Conservation (phyloP, 1,139 yeast species). For the Kurtzmaniella quercitrusa region DNA sequence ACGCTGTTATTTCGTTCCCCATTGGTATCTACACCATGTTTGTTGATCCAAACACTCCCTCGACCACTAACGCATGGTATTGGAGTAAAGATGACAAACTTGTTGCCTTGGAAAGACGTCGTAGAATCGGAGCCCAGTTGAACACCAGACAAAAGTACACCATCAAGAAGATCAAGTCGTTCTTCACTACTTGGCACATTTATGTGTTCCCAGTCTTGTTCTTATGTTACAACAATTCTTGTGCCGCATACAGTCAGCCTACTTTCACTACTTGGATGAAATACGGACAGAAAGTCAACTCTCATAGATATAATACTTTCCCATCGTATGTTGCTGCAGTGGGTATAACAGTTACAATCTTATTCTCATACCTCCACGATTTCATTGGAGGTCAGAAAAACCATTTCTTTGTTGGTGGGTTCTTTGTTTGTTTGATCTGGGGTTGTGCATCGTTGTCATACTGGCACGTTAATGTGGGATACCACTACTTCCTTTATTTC, state of each 20-base stretch:
- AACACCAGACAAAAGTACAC: conserved; percentile 42
- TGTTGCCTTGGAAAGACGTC: conserved; percentile 37
- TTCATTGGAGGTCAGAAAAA: conserved; percentile 40
- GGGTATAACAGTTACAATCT: conserved; percentile 38
- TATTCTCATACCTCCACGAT: conserved; percentile 40
- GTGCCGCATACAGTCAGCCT: conserved; percentile 42
- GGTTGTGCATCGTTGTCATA: conserved; percentile 41
- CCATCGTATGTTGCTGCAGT: conserved; percentile 46
- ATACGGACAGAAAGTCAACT: conserved; percentile 29
- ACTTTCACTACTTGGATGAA: conserved; percentile 55
- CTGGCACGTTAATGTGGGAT: conserved; percentile 45
- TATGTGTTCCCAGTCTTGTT: conserved; percentile 46
- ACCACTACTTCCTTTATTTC: conserved; percentile 48
- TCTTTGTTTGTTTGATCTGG: conserved; percentile 31
- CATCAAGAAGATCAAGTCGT: conserved; percentile 32
- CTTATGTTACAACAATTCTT: conserved; percentile 45
- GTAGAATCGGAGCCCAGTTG: conserved; percentile 43
- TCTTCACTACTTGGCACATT: conserved; percentile 48
- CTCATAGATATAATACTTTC: conserved; percentile 41
- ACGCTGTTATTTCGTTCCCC: conserved; percentile 34
- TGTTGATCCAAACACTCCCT: conserved; percentile 36
- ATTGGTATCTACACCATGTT: conserved; percentile 32
- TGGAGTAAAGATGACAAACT: conserved; percentile 29
- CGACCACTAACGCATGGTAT: conserved; percentile 36
- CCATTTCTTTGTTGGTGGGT: conserved; percentile 29